Evolutionary conservation across 768 basidiomycete species (phyloP).

Genomic region (Macrocybe gigantea): DNA sequence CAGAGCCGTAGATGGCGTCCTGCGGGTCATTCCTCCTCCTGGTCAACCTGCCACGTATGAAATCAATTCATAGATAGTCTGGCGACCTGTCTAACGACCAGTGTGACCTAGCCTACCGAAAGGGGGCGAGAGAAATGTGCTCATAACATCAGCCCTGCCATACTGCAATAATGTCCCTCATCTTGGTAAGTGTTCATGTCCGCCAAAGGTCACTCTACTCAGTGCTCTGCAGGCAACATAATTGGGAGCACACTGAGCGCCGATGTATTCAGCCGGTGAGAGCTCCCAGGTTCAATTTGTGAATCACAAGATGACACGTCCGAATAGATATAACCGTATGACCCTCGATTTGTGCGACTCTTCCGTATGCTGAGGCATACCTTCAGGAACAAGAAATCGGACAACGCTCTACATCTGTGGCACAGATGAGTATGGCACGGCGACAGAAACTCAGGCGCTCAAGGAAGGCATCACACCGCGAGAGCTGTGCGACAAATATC

Average conservation of each 20-base stretch:
- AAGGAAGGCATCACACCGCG: constrained; percentile 79
- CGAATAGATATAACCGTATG: constrained; percentile 56
- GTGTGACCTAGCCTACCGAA: constrained; percentile 50
- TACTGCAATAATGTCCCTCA: constrained; percentile 98
- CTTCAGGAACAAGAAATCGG: constrained; percentile 67
- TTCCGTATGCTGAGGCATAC: neutral
- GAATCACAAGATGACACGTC: neutral
- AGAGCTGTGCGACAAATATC: constrained; percentile 87
- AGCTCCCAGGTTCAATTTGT: constrained; percentile 9
- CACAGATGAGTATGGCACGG: constrained; percentile 99
- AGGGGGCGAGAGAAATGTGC: constrained; percentile 79
- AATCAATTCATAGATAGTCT: constrained; percentile 6
- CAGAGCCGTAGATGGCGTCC: constrained; percentile 41
- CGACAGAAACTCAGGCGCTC: constrained; percentile 94
- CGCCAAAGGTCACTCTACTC: constrained; percentile 8
- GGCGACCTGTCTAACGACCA: constrained; percentile 8
- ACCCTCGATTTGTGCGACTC: too few relatives aligned
- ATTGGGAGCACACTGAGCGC: constrained; percentile 96
- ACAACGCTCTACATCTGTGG: constrained; percentile 94
- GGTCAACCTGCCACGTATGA: constrained; percentile 46
- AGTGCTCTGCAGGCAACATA: constrained; percentile 57
- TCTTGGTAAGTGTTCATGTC: constrained; percentile 55
- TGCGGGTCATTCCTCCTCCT: constrained; percentile 47
- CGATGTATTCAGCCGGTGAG: constrained; percentile 91
- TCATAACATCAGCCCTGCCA: constrained; percentile 93